Evolutionary conservation across 306 rosid genomes (phyloP).

Genomic region (Pueraria montana): DNA sequence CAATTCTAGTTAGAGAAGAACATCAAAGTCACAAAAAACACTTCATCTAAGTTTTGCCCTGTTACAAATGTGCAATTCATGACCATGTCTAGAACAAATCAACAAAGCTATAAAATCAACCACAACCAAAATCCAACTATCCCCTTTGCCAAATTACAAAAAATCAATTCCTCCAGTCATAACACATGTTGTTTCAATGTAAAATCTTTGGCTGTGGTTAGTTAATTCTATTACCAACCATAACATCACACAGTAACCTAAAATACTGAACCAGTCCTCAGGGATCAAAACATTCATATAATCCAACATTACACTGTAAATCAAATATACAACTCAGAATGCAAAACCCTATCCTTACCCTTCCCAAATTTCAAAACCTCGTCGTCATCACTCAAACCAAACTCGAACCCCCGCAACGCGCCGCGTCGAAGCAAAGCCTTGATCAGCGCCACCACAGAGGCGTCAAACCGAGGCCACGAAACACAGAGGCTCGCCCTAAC

Average conservation of each 20-base stretch:
- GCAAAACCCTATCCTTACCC: conserved; percentile 61
- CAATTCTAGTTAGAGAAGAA: neutral
- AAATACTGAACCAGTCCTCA: neutral
- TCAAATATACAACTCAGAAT: conserved; percentile 76
- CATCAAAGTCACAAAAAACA: neutral
- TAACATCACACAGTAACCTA: neutral
- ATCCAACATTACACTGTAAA: neutral
- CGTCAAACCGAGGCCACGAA: conserved; percentile 83
- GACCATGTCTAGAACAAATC: neutral
- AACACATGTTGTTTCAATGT: neutral
- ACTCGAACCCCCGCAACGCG: conserved; percentile 57
- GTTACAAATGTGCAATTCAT: conserved; percentile 10
- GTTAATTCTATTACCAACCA: neutral
- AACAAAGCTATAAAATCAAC: neutral
- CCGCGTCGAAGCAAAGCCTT: conserved; percentile 56
- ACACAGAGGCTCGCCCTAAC: conserved; percentile 73
- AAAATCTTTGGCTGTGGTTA: neutral
- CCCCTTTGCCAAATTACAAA: neutral
- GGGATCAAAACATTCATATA: neutral
- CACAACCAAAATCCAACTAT: neutral
- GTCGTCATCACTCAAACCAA: conserved; percentile 33
- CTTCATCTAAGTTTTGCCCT: neutral
- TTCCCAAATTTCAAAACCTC: conserved; percentile 49
- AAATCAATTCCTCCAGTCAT: neutral
- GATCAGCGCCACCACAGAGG: conserved; percentile 56